phyloP scores from a whole-genome alignment of 2,329 filamentous ascomycete species.

The Zymoseptoria ardabiliae region DNA sequence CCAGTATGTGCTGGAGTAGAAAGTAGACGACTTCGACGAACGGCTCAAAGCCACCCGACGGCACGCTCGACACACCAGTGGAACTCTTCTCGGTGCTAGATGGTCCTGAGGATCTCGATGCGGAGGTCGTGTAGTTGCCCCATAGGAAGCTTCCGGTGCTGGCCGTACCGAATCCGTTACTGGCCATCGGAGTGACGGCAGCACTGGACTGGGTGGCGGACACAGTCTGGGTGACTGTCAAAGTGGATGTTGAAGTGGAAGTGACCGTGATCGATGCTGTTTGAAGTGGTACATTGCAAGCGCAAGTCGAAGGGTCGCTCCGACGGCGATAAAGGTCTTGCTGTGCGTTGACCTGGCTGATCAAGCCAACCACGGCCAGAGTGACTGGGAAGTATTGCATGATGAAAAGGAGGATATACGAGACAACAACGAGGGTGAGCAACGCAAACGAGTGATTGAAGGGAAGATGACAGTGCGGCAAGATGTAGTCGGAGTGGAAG shows the following conservation, averaged over 20 bases:
- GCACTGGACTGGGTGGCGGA: neutral
- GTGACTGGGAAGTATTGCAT: neutral
- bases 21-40: neutral
- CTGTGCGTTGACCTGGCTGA: conserved; percentile 39
- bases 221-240: conserved; percentile 1
- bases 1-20: neutral
- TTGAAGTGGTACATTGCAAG: conserved; percentile 10
- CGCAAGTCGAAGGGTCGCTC: conserved; percentile 31
- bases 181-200: neutral
- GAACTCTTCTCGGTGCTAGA: neutral
- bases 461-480: neutral
- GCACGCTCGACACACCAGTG: neutral
- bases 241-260: conserved; percentile 2
- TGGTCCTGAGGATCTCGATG: neutral
- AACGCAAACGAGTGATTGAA: neutral
- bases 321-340: conserved; percentile 42
- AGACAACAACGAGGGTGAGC: too few species aligned
- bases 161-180: neutral
- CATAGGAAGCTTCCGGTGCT: neutral
- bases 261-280: conserved; percentile 13
- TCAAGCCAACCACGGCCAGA: conserved; percentile 38
- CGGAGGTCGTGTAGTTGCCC: neutral
- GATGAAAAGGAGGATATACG: neutral
- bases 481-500: too few species aligned
- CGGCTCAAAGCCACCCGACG: neutral